Evolutionary conservation across 331 rosid species (phyloP).

Genomic region (Acacia concinna): DNA sequence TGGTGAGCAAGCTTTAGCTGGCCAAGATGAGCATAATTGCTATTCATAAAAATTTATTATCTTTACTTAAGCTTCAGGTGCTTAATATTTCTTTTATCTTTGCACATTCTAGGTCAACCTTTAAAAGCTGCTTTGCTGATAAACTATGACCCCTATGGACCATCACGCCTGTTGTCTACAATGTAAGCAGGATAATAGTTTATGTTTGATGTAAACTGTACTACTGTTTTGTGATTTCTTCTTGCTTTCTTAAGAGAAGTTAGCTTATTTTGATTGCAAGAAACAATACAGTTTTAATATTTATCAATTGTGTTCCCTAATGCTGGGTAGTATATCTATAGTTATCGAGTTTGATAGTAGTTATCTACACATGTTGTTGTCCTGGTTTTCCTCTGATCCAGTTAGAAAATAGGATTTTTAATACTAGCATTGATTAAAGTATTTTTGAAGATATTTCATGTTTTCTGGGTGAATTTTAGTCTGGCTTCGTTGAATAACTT

Average conservation of each 20-base stretch:
- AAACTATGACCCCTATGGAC: slow-evolving; percentile 60
- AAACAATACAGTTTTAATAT: background rate
- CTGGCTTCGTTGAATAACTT: slow-evolving; percentile 12
- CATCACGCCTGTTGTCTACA: slow-evolving; percentile 54
- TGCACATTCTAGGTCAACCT: slow-evolving; percentile 46
- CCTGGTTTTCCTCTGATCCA: background rate
- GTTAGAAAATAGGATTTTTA: background rate
- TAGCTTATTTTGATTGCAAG: background rate
- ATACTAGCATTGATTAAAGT: slow-evolving; percentile 1
- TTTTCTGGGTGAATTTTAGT: background rate
- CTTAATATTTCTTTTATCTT: slow-evolving; percentile 15
- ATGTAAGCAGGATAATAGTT: slow-evolving; percentile 50
- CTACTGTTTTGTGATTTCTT: background rate
- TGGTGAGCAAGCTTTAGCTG: slow-evolving; percentile 44
- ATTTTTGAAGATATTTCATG: background rate
- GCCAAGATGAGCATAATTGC: background rate
- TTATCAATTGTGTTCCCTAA: slow-evolving; percentile 7
- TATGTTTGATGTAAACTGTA: slow-evolving; percentile 20
- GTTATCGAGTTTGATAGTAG: background rate
- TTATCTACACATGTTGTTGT: slow-evolving; percentile 8
- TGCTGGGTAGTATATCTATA: background rate
- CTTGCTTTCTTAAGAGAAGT: background rate
- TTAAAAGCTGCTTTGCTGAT: slow-evolving; percentile 61
- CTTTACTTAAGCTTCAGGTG: slow-evolving; percentile 6
- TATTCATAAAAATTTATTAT: background rate